A percentile compares a stretch with the other conserved stretches of the same genome.
phyloP scores from a whole-genome alignment of 257 asterid species.

The Lycium ferocissimum region DNA sequence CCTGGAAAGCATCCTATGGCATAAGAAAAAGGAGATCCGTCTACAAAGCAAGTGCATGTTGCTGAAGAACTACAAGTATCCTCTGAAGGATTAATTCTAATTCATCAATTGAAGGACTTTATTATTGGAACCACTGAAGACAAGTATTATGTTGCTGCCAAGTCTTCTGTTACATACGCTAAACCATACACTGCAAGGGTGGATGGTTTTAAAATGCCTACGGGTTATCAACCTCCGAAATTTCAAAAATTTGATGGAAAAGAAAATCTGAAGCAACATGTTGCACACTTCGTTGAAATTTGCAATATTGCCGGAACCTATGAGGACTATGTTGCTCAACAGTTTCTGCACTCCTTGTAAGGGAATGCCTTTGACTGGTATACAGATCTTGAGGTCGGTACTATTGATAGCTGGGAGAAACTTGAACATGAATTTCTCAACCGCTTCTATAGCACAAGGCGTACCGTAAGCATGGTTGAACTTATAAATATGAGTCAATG shows the following conservation, averaged over 20 bases:
- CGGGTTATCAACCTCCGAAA: neutral
- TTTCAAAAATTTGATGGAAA: conserved; percentile 23
- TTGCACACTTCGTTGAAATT: conserved; percentile 19
- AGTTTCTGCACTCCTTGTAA: neutral
- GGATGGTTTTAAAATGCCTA: neutral
- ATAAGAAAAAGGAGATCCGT: no score
- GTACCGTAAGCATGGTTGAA: no score
- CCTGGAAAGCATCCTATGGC: no score
- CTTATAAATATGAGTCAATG: no score
- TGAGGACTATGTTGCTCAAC: neutral
- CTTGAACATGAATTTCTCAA: no score
- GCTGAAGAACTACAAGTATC: no score
- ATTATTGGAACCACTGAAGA: neutral
- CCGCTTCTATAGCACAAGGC: no score
- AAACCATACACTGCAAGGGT: neutral
- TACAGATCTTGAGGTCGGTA: no score
- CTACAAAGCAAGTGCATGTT: no score
- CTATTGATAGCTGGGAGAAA: no score
- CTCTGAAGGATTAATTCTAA: no score
- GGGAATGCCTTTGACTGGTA: neutral
- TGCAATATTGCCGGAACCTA: neutral
- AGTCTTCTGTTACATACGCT: neutral
- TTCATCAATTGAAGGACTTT: neutral
- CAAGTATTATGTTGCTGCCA: neutral
- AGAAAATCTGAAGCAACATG: conserved; percentile 1